These are phyloP conservation scores for Pseudocercospora fuligena DNA, from an alignment of 2,329 filamentous ascomycete species.

Conservation along the genomic window DNA sequence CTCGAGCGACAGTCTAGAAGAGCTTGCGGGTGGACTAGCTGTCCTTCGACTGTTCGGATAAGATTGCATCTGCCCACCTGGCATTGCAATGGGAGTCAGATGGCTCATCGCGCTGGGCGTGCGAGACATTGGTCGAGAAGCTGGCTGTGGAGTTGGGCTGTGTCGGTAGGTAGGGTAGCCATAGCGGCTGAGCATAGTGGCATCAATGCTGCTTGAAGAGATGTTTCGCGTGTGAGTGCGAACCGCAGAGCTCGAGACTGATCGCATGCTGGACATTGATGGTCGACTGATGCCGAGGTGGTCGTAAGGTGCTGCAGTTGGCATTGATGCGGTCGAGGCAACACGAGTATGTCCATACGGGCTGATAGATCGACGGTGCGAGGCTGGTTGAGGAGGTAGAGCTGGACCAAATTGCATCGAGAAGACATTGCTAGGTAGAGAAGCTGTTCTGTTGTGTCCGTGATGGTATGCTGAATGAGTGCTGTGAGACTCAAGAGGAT, in stretches of 20 bases:
- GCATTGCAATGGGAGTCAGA: conserved; percentile 41
- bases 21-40: conserved; percentile 46
- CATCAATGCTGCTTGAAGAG: conserved; percentile 42
- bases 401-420: conserved; percentile 36
- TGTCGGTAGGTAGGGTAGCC: conserved; percentile 78
- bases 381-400: conserved; percentile 19
- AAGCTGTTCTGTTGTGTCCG: conserved; percentile 36
- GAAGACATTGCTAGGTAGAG: conserved; percentile 36
- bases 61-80: conserved; percentile 37
- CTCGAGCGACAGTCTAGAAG: conserved; percentile 49
- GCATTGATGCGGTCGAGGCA: conserved; percentile 24
- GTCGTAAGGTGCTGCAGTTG: conserved; percentile 24
- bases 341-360: conserved; percentile 28
- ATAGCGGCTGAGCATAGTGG: conserved; percentile 57
- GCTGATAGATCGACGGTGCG: conserved; percentile 35
- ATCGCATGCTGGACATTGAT: conserved; percentile 33
- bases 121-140: conserved; percentile 36
- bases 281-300: conserved; percentile 32
- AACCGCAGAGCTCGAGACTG: conserved; percentile 35
- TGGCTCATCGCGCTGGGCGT: conserved; percentile 43
- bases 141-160: conserved; percentile 44
- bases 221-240: conserved; percentile 39
- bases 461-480: conserved; percentile 19
- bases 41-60: conserved; percentile 38
- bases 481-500: conserved; percentile 31